phyloP scores from a whole-genome alignment of 1,139 yeast species.

The Yamadazyma friedrichii region DNA sequence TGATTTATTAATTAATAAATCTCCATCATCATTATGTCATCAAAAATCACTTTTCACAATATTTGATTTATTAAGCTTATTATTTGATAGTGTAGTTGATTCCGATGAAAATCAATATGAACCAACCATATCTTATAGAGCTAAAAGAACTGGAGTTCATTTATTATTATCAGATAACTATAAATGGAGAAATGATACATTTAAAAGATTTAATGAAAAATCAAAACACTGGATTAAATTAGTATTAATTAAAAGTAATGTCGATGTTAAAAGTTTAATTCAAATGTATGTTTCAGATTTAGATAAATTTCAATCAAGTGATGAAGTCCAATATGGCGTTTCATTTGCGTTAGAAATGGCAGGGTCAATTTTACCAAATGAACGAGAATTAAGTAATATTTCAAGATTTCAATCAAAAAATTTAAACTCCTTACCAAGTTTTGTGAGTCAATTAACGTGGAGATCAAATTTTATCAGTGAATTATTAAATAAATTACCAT shows the following conservation, averaged over 20 bases:
- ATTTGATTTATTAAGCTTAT: conserved; percentile 73
- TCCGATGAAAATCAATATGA: conserved; percentile 82
- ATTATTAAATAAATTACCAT: conserved; percentile 34
- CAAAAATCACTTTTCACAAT: conserved; percentile 70
- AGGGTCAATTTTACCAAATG: conserved; percentile 63
- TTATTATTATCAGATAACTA: conserved; percentile 77
- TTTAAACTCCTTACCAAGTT: conserved; percentile 66
- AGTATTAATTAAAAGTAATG: conserved; percentile 55
- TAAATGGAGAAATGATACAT: conserved; percentile 70
- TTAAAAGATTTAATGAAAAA: conserved; percentile 55
- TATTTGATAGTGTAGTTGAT: conserved; percentile 80
- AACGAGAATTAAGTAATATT: conserved; percentile 51
- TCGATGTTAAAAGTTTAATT: conserved; percentile 75
- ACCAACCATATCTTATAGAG: conserved; percentile 68
- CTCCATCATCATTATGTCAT: conserved; percentile 85
- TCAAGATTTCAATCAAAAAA: conserved; percentile 25
- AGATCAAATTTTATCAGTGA: conserved; percentile 51
- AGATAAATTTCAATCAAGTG: conserved; percentile 29
- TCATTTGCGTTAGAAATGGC: conserved; percentile 91
- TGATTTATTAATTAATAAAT: conserved; percentile 58
- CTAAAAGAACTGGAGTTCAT: conserved; percentile 57
- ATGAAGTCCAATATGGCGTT: conserved; percentile 68
- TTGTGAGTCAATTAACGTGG: conserved; percentile 80
- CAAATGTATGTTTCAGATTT: conserved; percentile 64
- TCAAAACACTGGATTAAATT: conserved; percentile 66